phyloP scores from a whole-genome alignment of 1,139 yeast species.

The Candida sanyaensis region DNA sequence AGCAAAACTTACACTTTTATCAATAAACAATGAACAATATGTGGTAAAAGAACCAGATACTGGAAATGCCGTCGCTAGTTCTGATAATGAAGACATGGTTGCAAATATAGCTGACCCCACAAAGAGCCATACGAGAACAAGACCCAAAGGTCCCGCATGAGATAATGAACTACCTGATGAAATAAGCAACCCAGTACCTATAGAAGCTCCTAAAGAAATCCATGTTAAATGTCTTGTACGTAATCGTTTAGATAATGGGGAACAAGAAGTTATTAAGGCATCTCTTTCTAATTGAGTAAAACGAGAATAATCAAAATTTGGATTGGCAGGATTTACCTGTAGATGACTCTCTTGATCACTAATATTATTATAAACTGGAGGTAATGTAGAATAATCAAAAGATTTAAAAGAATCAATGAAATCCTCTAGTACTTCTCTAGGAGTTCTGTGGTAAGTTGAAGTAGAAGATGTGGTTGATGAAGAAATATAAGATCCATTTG shows the following conservation, averaged over 20 bases:
- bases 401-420: slow-evolving; percentile 45
- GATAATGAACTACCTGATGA: slow-evolving; percentile 34
- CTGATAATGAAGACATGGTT: slow-evolving; percentile 38
- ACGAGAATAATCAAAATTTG: slow-evolving; percentile 30
- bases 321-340: slow-evolving; percentile 19
- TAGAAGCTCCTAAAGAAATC: slow-evolving; percentile 45
- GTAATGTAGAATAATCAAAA: slow-evolving; percentile 18
- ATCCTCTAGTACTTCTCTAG: slow-evolving; percentile 7
- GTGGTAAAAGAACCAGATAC: slow-evolving; percentile 43
- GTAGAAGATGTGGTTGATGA: neutral
- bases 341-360: slow-evolving; percentile 8
- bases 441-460: slow-evolving; percentile 9
- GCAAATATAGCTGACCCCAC: slow-evolving; percentile 34
- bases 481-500: neutral
- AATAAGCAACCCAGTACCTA: slow-evolving; percentile 45
- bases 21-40: slow-evolving; percentile 37
- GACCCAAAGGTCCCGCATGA: slow-evolving; percentile 40
- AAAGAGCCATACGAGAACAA: slow-evolving; percentile 33
- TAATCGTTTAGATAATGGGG: slow-evolving; percentile 34
- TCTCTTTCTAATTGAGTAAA: slow-evolving; percentile 33
- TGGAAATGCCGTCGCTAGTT: slow-evolving; percentile 42
- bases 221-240: slow-evolving; percentile 42
- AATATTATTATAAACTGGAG: slow-evolving; percentile 14
- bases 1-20: slow-evolving; percentile 40
- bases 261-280: slow-evolving; percentile 31